Evolutionary conservation across 345 rosid genomes (phyloP).

Genomic region (Populus ilicifolia): DNA sequence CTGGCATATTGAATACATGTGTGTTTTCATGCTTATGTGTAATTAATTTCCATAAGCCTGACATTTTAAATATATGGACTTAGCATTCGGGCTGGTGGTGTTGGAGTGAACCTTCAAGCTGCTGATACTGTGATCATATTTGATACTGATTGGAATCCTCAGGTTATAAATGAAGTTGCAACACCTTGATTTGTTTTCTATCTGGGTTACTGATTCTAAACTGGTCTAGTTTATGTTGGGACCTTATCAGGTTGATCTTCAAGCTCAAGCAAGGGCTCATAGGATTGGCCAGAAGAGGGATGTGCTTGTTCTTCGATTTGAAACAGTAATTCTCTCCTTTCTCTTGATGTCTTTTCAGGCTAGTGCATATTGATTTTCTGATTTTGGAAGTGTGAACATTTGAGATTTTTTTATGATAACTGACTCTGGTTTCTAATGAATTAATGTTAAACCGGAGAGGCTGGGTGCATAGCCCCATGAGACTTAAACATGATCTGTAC

Average conservation of each 20-base stretch:
- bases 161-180: slow-evolving; percentile 40
- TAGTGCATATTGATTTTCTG: background rate
- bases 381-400: background rate
- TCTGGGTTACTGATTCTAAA: slow-evolving; percentile 4
- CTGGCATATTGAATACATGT: background rate
- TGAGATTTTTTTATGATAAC: background rate
- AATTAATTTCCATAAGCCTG: slow-evolving; percentile 13
- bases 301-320: slow-evolving; percentile 93
- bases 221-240: slow-evolving; percentile 2
- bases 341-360: background rate
- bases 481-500: background rate
- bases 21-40: background rate
- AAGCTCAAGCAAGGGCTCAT: slow-evolving; percentile 97
- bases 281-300: slow-evolving; percentile 97
- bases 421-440: background rate
- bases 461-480: background rate
- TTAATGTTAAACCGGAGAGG: background rate
- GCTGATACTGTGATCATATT: slow-evolving; percentile 93
- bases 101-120: slow-evolving; percentile 95
- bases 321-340: slow-evolving; percentile 48
- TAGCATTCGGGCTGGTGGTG: slow-evolving; percentile 98
- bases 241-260: slow-evolving; percentile 75
- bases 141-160: slow-evolving; percentile 98
- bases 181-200: slow-evolving; percentile 9
- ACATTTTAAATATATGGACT: slow-evolving; percentile 18